Conservation (phyloP, 2,329 filamentous ascomycete genomes). For the Neospermospora avenae region DNA sequence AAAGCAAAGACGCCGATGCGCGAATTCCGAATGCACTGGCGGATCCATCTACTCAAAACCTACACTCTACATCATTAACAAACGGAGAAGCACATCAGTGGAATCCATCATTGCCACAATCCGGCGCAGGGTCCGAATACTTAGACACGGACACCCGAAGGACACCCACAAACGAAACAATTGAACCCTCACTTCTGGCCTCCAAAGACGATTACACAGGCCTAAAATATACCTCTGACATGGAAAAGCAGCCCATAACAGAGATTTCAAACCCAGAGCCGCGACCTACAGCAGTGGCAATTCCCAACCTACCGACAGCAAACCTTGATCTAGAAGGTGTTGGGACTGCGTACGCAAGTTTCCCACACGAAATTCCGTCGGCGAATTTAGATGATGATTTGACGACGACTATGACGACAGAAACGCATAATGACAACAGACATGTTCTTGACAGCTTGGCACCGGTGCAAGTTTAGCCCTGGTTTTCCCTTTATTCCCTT, state of each 20-base stretch:
- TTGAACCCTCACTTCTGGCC: conserved; percentile 3
- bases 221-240: conserved; percentile 12
- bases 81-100: neutral
- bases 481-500: neutral
- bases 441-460: conserved; percentile 14
- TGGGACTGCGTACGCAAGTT: conserved; percentile 4
- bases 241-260: conserved; percentile 20
- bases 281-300: conserved; percentile 26
- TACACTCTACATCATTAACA: neutral
- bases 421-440: conserved; percentile 20
- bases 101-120: neutral
- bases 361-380: neutral
- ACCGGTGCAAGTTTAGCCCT: conserved; percentile 1
- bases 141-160: neutral
- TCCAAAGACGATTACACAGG: neutral
- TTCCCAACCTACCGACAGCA: conserved; percentile 16
- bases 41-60: neutral
- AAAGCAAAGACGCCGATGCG: conserved; percentile 11
- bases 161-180: neutral
- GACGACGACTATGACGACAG: conserved; percentile 27
- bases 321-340: conserved; percentile 10
- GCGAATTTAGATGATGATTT: conserved; percentile 25
- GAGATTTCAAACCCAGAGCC: conserved; percentile 19
- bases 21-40: conserved; percentile 1
- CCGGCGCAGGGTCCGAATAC: neutral